Evolutionary conservation across 306 rosid species (phyloP), one percentile per base, ranked within the genome.

Genomic region (Styphnolobium japonicum): DNA sequence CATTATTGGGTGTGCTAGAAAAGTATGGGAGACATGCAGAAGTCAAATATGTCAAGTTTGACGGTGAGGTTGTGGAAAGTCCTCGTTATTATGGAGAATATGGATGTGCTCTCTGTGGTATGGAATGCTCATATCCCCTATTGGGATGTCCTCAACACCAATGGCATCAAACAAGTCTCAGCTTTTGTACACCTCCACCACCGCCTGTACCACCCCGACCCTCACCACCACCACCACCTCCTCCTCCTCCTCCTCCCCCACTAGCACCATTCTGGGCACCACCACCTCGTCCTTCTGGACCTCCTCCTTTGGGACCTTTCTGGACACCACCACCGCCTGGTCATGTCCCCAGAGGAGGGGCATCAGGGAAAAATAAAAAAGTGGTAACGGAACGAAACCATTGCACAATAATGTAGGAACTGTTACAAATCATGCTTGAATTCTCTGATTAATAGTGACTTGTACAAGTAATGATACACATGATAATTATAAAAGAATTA

Each of bases 1-100:
- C 51, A 29, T 9, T 89, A 64, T 66, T 84, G 14, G 71, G 62
- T 36, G 67, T 69, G 22, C 78, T 86, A 36, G 83, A 74, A 6
- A 81, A 68, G 21, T 63, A 65, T 55, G 68, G 87, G 61, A 80
- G 34, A 65, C 89, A 86, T 86, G 87, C 80, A 10, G 73, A 84
- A 63, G 25, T 89, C 9, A 74, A 77, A 55, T 76, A 74, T 42
- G 8, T 71, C 3, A 82, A 60, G 42, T 84, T 88, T 68, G 86
- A 87, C 5, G 90, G 89, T 76, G 87, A 85, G 39, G 84, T 63
- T 49, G 48, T 39, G 31, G 75, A 72, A 21, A 55, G 15, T 10
- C 52, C 8, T 36, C 9, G 1, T 46, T 43, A 77, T 66, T 66
- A 39, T 66, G 73, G 48, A 37, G 75, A 81, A 4, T 46, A 57